Percentiles rank a stretch among this genome's conserved stretches.
Evolutionary conservation across 192 early-diverging fungal genomes (phyloP).

Genomic region (Coemansia sp.): DNA sequence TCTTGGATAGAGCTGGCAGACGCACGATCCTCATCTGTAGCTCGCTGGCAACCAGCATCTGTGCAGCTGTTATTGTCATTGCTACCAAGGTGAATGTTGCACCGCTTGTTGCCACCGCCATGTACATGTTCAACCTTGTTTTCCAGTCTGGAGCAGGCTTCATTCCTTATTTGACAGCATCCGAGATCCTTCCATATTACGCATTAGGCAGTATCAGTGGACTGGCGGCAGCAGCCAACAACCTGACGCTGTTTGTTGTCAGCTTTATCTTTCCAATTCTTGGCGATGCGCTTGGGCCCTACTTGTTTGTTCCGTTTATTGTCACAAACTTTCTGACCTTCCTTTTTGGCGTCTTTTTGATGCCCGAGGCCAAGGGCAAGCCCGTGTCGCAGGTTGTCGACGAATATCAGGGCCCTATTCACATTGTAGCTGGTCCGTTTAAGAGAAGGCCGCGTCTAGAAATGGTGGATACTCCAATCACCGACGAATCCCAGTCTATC

Average conservation of each 20-base stretch:
- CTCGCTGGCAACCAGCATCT: constrained; percentile 62
- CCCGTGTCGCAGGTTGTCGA: constrained; percentile 33
- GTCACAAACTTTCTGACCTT: constrained; percentile 45
- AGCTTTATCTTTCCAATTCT: constrained; percentile 63
- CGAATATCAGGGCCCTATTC: constrained; percentile 45
- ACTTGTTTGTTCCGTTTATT: constrained; percentile 69
- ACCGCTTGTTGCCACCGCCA: constrained; percentile 59
- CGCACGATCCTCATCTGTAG: constrained; percentile 65
- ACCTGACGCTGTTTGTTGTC: constrained; percentile 66
- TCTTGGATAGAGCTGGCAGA: constrained; percentile 78
- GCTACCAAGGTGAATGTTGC: constrained; percentile 61
- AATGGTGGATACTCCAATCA: not conserved
- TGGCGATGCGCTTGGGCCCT: constrained; percentile 54
- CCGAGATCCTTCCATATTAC: constrained; percentile 71
- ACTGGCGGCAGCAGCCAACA: constrained; percentile 65
- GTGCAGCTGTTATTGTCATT: constrained; percentile 57
- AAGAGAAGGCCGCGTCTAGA: not conserved
- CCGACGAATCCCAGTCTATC: not conserved
- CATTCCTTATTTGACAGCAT: constrained; percentile 79
- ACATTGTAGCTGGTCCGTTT: constrained; percentile 21
- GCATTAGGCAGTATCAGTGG: constrained; percentile 66
- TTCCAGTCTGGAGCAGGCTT: constrained; percentile 84
- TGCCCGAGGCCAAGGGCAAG: constrained; percentile 74
- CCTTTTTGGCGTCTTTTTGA: constrained; percentile 49
- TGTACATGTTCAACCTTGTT: constrained; percentile 74